Conservation (phyloP, 2,329 filamentous ascomycete genomes). For the Aspergillus candidus region DNA sequence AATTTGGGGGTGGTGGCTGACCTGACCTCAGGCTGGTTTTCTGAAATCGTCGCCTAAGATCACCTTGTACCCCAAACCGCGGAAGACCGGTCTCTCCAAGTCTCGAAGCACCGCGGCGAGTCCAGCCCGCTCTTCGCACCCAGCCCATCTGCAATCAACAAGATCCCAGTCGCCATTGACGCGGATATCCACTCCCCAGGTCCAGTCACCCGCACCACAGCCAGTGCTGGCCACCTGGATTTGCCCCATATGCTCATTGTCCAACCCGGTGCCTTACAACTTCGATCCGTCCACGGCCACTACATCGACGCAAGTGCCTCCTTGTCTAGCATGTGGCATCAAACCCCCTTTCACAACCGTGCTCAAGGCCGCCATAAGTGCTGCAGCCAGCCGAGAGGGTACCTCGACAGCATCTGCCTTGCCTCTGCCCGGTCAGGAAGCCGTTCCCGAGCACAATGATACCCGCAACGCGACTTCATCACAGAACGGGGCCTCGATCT, state of each 20-base stretch:
- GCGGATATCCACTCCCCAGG: slow-evolving; percentile 26
- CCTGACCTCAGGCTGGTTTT: slow-evolving; percentile 64
- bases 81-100: slow-evolving; percentile 54
- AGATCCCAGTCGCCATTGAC: slow-evolving; percentile 27
- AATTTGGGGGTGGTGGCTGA: slow-evolving; percentile 7
- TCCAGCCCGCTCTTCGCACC: slow-evolving; percentile 19
- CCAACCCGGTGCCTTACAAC: slow-evolving; percentile 86
- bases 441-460: slow-evolving; percentile 4
- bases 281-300: slow-evolving; percentile 82
- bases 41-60: slow-evolving; percentile 93
- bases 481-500: slow-evolving; percentile 20
- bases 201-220: slow-evolving; percentile 31
- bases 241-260: slow-evolving; percentile 91
- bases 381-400: slow-evolving; percentile 49
- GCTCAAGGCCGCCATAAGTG: slow-evolving; percentile 78
- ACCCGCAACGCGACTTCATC: background rate
- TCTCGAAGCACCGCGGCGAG: slow-evolving; percentile 49
- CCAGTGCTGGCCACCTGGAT: slow-evolving; percentile 72
- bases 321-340: slow-evolving; percentile 89
- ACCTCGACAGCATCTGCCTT: slow-evolving; percentile 9
- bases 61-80: slow-evolving; percentile 75
- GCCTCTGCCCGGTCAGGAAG: slow-evolving; percentile 2
- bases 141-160: slow-evolving; percentile 28
- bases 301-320: slow-evolving; percentile 70
- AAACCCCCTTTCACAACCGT: slow-evolving; percentile 78